A percentile compares a stretch with the other conserved stretches of the same genome.
These are phyloP conservation scores for Setomelanomma holmii DNA, from an alignment of 2,329 filamentous ascomycete species.

Conservation along the genomic window DNA sequence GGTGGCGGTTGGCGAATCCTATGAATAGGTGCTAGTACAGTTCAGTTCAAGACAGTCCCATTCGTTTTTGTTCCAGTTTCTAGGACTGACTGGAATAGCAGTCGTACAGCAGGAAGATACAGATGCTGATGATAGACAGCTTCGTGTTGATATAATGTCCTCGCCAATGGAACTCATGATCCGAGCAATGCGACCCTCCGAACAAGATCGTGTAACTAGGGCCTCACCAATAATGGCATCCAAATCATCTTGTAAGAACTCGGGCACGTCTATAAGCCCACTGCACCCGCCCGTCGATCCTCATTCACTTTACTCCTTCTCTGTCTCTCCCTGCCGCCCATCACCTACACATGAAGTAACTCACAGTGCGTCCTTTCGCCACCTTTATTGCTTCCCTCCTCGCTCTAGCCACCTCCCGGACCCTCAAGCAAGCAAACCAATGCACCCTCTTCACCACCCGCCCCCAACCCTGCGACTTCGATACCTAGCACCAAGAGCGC, in stretches of 20 bases:
- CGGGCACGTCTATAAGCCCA: no score
- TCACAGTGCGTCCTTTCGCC: not conserved
- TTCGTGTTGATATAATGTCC: slow-evolving; percentile 1
- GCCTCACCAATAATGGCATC: not conserved
- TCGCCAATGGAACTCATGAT: not conserved
- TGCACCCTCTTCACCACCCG: not conserved
- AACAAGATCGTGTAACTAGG: slow-evolving; percentile 1
- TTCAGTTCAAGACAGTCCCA: not conserved
- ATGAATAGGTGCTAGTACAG: slow-evolving; percentile 17
- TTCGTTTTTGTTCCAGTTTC: no score
- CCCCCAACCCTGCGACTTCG: slow-evolving; percentile 2
- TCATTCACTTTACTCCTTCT: not conserved
- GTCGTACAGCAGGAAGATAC: no score
- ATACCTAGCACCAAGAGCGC: slow-evolving; percentile 8
- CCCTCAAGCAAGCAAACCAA: no score
- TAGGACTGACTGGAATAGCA: no score
- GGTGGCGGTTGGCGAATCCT: slow-evolving; percentile 16
- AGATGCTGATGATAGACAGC: no score
- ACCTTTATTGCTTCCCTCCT: not conserved
- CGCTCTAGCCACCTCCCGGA: not conserved
- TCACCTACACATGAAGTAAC: no score
- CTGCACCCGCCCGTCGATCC: no score
- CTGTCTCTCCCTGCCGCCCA: not conserved
- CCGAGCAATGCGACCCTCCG: slow-evolving; percentile 9
- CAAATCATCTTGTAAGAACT: not conserved